Evolutionary conservation across 805 yeast genomes (phyloP), one percentile per base, ranked within the genome.

Genomic region (Candida pseudofarinosa): DNA sequence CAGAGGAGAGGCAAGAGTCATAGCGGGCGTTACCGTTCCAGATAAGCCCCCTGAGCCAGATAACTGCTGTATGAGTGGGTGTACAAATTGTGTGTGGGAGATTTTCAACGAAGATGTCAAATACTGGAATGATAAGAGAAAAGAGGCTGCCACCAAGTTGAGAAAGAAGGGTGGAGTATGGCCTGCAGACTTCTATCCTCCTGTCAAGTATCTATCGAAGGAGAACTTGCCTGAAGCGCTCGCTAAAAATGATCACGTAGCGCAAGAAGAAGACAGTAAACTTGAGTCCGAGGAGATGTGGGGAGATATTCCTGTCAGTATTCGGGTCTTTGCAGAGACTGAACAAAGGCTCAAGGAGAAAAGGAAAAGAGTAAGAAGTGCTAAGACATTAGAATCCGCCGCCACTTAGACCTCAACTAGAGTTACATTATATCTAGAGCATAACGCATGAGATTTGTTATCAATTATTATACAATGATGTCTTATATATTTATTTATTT

Each of bases 31-130:
- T 0, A 60, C 58, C 5, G 95, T 91, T 0, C 96, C 97, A 2
- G 79, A 77, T n/a, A 77, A 74, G 57, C 98, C 99, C 0, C 69
- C 66, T 3, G 96, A 88, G 52, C 98, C 98, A 1, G 96, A 90
- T 53, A 89, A 91, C 61, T 91, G 99, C 62, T 91, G 99, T 63
- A 89, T 89, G 96, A 83, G 93, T 44, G 99, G 99, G 1, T 91
- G 99, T 62, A 81, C 88, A 23, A 89, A 91, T 63, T 91, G 99
- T 62, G 98, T 91, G 1, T 93, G 98, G 98, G 97, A 90, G 54
- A 67, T 87, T 42, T 91, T 80, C 59, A 83, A 85, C 50, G 97
- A 91, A 41, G 98, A 93, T 59, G 55, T 90, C 39, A 82, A 80
- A 48, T 88, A 88, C 28, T 93, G 97, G 96, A 79, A 81, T 54